Conservation (phyloP, 108 stramenopile genomes). For the Skeletonema menzelii region DNA sequence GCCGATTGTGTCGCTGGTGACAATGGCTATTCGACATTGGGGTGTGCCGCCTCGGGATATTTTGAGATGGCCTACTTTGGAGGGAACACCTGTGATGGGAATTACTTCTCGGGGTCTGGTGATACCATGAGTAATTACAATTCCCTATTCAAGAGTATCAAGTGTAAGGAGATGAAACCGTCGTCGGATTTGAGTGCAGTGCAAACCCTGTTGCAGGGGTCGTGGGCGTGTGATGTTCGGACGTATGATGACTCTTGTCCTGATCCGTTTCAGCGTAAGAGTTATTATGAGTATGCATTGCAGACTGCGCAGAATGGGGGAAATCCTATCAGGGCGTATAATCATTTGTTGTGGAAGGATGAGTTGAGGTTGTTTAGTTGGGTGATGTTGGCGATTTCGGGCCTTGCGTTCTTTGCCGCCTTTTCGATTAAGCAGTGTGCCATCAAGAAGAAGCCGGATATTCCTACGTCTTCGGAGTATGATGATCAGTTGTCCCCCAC, state of each 20-base stretch:
- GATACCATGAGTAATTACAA: constrained; percentile 37
- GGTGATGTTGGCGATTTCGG: not conserved
- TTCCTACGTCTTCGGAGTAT: not conserved
- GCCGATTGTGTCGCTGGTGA: not conserved
- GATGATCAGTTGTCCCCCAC: not conserved
- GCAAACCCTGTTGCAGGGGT: not conserved
- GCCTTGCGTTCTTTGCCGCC: not conserved
- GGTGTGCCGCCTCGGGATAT: constrained; percentile 42
- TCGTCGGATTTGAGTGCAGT: constrained; percentile 10
- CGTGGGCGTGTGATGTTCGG: constrained; percentile 49
- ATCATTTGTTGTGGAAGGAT: not conserved
- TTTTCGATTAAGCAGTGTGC: not conserved
- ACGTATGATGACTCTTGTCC: constrained; percentile 58
- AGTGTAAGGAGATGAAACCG: constrained; percentile 11
- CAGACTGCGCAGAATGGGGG: not conserved
- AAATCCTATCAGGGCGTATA: not conserved
- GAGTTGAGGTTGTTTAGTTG: not conserved
- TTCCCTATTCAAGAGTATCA: not conserved
- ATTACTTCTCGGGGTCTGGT: constrained; percentile 21
- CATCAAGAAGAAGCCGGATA: not conserved
- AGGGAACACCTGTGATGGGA: constrained; percentile 42
- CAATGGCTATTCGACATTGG: constrained; percentile 28
- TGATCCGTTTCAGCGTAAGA: constrained; percentile 53
- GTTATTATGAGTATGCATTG: constrained; percentile 19
- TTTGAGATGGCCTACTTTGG: constrained; percentile 35